These are phyloP conservation scores for Lactarius evosmus DNA, from an alignment of 768 basidiomycete genomes.

Conservation along the genomic window DNA sequence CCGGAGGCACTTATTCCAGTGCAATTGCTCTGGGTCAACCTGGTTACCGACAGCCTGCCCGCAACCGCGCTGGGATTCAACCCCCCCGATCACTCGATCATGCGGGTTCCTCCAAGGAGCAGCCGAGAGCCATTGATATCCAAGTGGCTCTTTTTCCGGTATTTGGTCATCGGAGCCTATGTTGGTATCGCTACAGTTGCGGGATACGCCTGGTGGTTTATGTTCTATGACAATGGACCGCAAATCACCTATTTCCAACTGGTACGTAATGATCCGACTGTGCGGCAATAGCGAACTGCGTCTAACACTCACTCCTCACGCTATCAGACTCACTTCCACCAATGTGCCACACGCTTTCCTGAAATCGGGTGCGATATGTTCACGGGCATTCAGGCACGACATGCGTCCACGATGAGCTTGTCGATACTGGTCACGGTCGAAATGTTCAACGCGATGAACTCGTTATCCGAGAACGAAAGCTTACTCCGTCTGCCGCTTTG, in stretches of 20 bases:
- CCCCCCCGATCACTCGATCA: conserved; percentile 93
- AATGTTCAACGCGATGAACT: conserved; percentile 99
- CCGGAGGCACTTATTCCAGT: conserved; percentile 98
- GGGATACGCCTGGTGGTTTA: conserved; percentile 99
- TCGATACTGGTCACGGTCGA: conserved; percentile 95
- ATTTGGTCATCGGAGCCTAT: conserved; percentile 89
- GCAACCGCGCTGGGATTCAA: conserved; percentile 98
- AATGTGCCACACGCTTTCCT: conserved; percentile 79
- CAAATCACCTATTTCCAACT: conserved; percentile 92
- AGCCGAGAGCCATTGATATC: conserved; percentile 89
- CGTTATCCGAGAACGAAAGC: conserved; percentile 95
- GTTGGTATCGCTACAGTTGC: conserved; percentile 95
- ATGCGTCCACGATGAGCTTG: conserved; percentile 93
- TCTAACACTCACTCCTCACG: conserved; percentile 5
- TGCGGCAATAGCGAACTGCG: conserved; percentile 5
- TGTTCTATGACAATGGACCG: conserved; percentile 85
- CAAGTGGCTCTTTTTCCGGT: conserved; percentile 94
- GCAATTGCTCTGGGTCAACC: conserved; percentile 97
- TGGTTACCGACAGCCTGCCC: conserved; percentile 94
- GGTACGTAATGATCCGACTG: conserved; percentile 47
- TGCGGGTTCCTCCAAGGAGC: conserved; percentile 89
- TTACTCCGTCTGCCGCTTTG: conserved; percentile 85
- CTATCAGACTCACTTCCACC: conserved; percentile 91
- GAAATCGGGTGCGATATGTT: conserved; percentile 97
- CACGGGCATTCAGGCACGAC: conserved; percentile 77